Base-by-base conservation (phyloP, 2,329 filamentous ascomycete genomes). In the Colletotrichum sp. region DNA sequence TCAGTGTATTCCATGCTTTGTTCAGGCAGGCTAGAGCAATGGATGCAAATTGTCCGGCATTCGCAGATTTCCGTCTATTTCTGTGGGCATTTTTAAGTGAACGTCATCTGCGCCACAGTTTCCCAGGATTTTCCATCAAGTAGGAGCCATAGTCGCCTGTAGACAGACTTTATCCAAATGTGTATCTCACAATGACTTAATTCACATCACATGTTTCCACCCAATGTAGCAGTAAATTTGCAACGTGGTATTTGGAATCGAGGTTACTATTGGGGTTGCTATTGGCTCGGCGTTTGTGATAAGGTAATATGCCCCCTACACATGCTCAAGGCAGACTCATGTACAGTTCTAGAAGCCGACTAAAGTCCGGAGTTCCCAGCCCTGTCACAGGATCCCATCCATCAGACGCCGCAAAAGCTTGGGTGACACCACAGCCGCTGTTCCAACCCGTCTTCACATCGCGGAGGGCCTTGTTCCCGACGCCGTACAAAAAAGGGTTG, bases 401-500 rank as follows among this genome's bases (percentile, higher is more conserved):
- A 44, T 75, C 57, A 4, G 78, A 76, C n/a, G 78, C 79, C 44
- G 76, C 72, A 75, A 82, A 81, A 0, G 63, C 63, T 3, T 80
- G 79, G 4, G 79, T 72, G 12, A 79, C 81, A n/a, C 79, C 79
- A 60, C 81, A 82, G 6, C 79, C 81, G 39, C 77, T 75, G 71
- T 82, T 80, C n/a, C 76, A 77, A 8, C 81, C 80, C 18, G 80
- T 75, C 8, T 77, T 78, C 6, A 81, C 75, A 48, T 82, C 81
- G 60, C 81, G 28, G 0, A 44, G 80, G 67, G 78, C 71, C 5
- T 76, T 65, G 8, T 78, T 75, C 15, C 68, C 65, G 36, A 77
- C 70, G 28, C 71, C 78, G 62, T 84, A 84, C 13, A 83, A 69
- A 3, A 78, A 78, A 12, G 84, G 83, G 57, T 86, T 87, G 12